Percentiles rank a stretch among this genome's conserved stretches.
phyloP scores from a whole-genome alignment of 352 stramenopile genomes.

The Pythium rishiriense region DNA sequence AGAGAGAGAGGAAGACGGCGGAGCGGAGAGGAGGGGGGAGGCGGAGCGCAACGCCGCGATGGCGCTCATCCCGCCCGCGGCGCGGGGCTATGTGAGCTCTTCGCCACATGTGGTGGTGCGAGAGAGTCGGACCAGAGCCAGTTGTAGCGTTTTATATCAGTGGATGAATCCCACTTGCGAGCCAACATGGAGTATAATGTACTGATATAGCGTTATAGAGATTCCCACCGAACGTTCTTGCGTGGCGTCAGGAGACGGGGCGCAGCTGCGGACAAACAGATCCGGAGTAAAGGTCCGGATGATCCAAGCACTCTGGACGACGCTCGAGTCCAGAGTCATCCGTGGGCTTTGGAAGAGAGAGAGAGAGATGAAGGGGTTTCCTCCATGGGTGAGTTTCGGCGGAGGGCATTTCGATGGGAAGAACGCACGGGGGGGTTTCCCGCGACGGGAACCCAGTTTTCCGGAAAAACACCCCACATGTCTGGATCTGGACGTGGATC shows the following conservation, averaged over 20 bases:
- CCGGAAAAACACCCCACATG: too few species aligned
- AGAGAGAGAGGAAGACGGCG: background rate
- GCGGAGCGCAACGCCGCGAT: background rate
- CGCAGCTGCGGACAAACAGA: background rate
- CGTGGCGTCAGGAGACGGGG: background rate
- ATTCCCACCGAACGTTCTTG: background rate
- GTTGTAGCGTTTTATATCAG: background rate
- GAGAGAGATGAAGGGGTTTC: background rate
- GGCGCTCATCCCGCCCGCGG: background rate
- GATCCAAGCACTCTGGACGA: background rate
- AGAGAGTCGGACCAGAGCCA: constrained; percentile 21
- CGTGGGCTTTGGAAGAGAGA: background rate
- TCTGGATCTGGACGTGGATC: too few species aligned
- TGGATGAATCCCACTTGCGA: background rate
- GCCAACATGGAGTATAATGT: background rate
- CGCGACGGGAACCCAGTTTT: too few species aligned
- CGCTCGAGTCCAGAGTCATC: too few species aligned
- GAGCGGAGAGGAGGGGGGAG: background rate
- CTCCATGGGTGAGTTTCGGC: too few species aligned
- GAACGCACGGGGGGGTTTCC: too few species aligned
- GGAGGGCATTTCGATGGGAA: too few species aligned
- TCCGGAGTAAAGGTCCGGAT: background rate
- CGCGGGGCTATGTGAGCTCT: background rate
- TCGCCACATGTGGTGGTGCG: background rate
- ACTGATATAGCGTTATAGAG: constrained; percentile 9